phyloP scores from a whole-genome alignment of 805 yeast species.

The Isabelozyma gotoi region DNA sequence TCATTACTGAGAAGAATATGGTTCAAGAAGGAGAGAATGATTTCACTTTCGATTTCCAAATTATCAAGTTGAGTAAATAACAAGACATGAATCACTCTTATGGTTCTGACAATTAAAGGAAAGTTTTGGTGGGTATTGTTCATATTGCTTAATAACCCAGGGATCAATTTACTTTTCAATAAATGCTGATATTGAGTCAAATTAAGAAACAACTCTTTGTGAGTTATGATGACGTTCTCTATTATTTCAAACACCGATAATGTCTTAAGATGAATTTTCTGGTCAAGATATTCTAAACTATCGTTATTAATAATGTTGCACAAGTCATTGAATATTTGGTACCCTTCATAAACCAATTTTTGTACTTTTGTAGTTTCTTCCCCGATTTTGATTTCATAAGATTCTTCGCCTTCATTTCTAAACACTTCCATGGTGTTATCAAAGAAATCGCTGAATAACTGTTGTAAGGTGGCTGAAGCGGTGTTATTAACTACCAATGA shows the following conservation, averaged over 20 bases:
- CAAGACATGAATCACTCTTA: constrained; percentile 66
- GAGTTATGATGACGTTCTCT: constrained; percentile 73
- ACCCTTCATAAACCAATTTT: constrained; percentile 66
- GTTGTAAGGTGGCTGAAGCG: constrained; percentile 91
- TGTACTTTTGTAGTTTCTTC: constrained; percentile 43
- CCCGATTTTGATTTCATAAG: constrained; percentile 33
- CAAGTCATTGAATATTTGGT: constrained; percentile 66
- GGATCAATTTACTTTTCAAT: constrained; percentile 68
- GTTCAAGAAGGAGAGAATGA: constrained; percentile 70
- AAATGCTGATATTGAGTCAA: constrained; percentile 68
- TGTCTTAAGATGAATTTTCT: constrained; percentile 53
- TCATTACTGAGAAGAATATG: constrained; percentile 65
- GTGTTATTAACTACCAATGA: constrained; percentile 81
- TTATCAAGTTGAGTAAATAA: constrained; percentile 56
- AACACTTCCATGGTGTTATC: constrained; percentile 51
- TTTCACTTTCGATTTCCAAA: constrained; percentile 77
- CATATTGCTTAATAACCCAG: constrained; percentile 68
- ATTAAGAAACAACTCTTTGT: constrained; percentile 50
- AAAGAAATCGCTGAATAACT: constrained; percentile 72
- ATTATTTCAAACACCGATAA: constrained; percentile 75
- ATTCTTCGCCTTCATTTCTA: constrained; percentile 2
- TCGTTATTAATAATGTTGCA: constrained; percentile 65
- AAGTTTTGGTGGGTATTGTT: constrained; percentile 56
- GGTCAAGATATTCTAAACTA: constrained; percentile 51
- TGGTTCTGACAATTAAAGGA: constrained; percentile 69